These are phyloP conservation scores for Orbilia oligospora DNA, from an alignment of 2,329 filamentous ascomycete species.

Conservation along the genomic window DNA sequence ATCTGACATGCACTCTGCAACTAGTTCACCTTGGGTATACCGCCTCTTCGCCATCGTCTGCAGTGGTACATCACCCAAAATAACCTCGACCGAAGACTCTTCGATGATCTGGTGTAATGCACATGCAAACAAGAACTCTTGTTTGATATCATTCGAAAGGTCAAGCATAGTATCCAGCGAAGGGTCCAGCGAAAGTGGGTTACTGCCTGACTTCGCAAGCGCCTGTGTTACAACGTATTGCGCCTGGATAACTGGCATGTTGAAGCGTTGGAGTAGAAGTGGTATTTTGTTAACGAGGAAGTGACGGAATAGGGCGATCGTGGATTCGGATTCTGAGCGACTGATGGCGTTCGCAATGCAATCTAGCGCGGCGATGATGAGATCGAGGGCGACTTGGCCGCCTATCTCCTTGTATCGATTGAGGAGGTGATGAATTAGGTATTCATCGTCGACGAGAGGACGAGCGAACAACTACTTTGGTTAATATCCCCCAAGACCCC, in stretches of 20 bases:
- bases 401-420: constrained; percentile 88
- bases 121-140: constrained; percentile 91
- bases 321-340: constrained; percentile 74
- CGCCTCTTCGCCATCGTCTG: constrained; percentile 80
- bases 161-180: constrained; percentile 67
- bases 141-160: constrained; percentile 77
- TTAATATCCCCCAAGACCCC: constrained; percentile 65
- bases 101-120: constrained; percentile 88
- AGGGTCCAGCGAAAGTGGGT: constrained; percentile 76
- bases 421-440: constrained; percentile 83
- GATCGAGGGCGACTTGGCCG: constrained; percentile 81
- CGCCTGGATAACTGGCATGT: constrained; percentile 74
- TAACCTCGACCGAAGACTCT: constrained; percentile 80
- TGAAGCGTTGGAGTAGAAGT: constrained; percentile 73
- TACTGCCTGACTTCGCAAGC: constrained; percentile 73
- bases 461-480: constrained; percentile 78
- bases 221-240: constrained; percentile 78
- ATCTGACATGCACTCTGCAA: constrained; percentile 83
- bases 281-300: constrained; percentile 85
- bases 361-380: constrained; percentile 91
- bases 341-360: constrained; percentile 89
- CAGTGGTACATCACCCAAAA: constrained; percentile 88
- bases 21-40: constrained; percentile 82
- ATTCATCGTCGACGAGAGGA: constrained; percentile 84
- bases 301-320: constrained; percentile 82